Conservation (phyloP, 768 basidiomycete species). For the Chlorophyllum brunneum region DNA sequence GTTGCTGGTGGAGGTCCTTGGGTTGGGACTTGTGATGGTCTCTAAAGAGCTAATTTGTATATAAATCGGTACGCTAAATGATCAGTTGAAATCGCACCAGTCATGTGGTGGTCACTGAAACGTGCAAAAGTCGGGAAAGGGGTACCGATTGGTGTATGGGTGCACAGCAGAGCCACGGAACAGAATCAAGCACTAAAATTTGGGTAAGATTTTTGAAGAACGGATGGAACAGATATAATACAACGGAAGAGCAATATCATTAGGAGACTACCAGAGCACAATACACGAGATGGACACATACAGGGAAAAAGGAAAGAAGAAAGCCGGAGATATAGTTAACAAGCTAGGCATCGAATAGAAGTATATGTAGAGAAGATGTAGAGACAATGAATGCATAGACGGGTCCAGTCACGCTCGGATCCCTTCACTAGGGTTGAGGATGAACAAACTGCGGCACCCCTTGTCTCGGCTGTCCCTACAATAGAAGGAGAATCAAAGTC, state of each 20-base stretch:
- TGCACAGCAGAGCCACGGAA: too few species aligned
- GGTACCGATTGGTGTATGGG: too few species aligned
- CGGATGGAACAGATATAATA: too few species aligned
- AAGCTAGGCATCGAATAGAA: neutral
- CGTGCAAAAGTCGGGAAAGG: too few species aligned
- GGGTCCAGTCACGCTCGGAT: neutral
- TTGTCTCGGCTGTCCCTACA: constrained; percentile 15
- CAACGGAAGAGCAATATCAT: neutral
- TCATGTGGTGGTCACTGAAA: too few species aligned
- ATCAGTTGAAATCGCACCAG: too few species aligned
- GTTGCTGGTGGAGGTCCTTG: too few species aligned
- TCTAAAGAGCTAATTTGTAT: too few species aligned
- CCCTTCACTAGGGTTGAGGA: constrained; percentile 10
- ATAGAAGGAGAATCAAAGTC: neutral
- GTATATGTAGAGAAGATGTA: neutral
- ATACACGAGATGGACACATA: neutral
- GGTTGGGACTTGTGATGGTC: too few species aligned
- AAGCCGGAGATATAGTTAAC: neutral
- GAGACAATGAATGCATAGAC: neutral
- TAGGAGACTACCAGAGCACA: neutral
- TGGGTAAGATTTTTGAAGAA: too few species aligned
- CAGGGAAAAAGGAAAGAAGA: neutral
- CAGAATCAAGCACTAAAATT: neutral
- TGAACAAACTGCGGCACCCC: constrained; percentile 28
- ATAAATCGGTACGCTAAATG: too few species aligned